phyloP scores from a whole-genome alignment of 495 filamentous ascomycete species.

The Lophiostoma macrostomum region DNA sequence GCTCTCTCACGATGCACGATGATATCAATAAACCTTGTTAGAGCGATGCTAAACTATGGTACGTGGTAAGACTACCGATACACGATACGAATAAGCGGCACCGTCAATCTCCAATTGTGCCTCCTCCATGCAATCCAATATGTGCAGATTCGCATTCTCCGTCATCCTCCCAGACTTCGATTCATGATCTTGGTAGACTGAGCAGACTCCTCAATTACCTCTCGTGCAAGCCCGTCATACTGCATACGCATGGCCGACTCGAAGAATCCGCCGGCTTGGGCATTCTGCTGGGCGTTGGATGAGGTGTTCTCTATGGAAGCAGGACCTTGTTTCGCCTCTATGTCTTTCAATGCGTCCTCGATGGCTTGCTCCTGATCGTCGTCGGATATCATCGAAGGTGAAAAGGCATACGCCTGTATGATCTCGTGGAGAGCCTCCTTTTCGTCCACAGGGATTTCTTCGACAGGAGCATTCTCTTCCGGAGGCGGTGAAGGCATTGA shows the following conservation, averaged over 20 bases:
- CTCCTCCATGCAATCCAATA: too few species aligned
- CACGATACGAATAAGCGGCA: too few species aligned
- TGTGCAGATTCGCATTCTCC: background rate
- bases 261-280: too few species aligned
- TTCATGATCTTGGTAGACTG: slow-evolving; percentile 9
- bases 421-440: slow-evolving; percentile 23
- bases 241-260: too few species aligned
- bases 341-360: background rate
- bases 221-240: too few species aligned
- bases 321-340: background rate
- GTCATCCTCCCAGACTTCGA: slow-evolving; percentile 6
- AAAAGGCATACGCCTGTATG: slow-evolving; percentile 11
- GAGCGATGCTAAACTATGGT: too few species aligned
- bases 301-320: background rate
- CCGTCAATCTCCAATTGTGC: too few species aligned
- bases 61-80: too few species aligned
- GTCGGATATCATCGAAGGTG: slow-evolving; percentile 10
- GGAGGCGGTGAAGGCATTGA: background rate
- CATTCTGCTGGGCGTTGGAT: background rate
- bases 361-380: slow-evolving; percentile 5
- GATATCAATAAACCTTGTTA: too few species aligned
- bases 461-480: background rate
- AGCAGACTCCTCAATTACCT: too few species aligned
- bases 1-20: too few species aligned
- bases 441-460: background rate